Percentiles rank a stretch among this genome's conserved stretches.
Conservation (phyloP, 176 grass and related monocot species). For the Zea mays region Zm-B73-REFERENCE-NAM-5.0 NC_050099.1:1674501-1675000, state of each 20-base stretch:
- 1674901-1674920: slow-evolving; percentile 14
- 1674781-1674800: slow-evolving; percentile 41
- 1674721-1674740: not conserved
- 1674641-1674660: not conserved
- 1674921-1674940: slow-evolving; percentile 30
- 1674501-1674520: not conserved
- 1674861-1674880: slow-evolving; percentile 55
- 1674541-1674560: slow-evolving; percentile 1
- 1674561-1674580: slow-evolving; percentile 21
- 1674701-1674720: not conserved
- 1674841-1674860: not conserved
- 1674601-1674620: slow-evolving; percentile 18
- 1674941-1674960: slow-evolving; percentile 34
- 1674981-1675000: too few relatives aligned
- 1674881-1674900: slow-evolving; percentile 12
- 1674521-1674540: slow-evolving; percentile 31
- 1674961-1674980: not conserved
- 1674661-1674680: not conserved
- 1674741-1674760: slow-evolving; percentile 7
- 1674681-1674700: not conserved
- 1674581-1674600: slow-evolving; percentile 43
- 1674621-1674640: slow-evolving; percentile 23
- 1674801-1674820: slow-evolving; percentile 45
- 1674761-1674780: slow-evolving; percentile 38
- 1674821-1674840: not conserved